phyloP scores from a whole-genome alignment of 306 rosid genomes.

The Mimosa pudica region DNA sequence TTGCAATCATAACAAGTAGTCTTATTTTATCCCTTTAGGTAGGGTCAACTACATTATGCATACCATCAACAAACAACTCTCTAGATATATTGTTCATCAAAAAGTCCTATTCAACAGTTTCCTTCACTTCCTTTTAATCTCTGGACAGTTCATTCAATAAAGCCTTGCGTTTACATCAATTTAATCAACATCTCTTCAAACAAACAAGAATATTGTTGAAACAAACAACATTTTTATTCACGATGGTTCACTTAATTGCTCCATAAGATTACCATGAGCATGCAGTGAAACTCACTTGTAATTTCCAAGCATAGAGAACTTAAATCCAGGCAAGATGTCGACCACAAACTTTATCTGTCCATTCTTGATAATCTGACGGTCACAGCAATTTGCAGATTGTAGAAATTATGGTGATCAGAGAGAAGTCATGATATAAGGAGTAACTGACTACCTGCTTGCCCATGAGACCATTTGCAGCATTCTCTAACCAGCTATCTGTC shows the following conservation, averaged over 20 bases:
- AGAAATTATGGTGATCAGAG: neutral
- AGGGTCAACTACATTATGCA: neutral
- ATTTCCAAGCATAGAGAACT: conserved; percentile 74
- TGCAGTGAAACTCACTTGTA: conserved; percentile 55
- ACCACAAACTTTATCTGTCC: conserved; percentile 75
- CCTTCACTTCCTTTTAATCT: neutral
- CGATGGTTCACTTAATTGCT: neutral
- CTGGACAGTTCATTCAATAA: neutral
- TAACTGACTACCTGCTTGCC: conserved; percentile 69
- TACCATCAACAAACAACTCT: neutral
- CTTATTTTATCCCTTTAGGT: neutral
- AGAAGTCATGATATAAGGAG: neutral
- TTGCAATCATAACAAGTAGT: neutral
- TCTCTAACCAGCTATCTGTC: conserved; percentile 96
- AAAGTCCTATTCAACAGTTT: neutral
- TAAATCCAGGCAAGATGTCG: conserved; percentile 70
- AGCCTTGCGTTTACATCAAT: neutral
- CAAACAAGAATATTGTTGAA: neutral
- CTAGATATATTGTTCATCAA: neutral
- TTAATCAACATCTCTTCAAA: no score
- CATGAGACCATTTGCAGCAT: conserved; percentile 93
- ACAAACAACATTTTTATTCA: neutral
- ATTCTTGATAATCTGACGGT: conserved; percentile 60
- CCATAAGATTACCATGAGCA: neutral
- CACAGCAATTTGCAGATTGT: conserved; percentile 13